These are phyloP conservation scores for Trichophyton benhamiae DNA, from an alignment of 2,329 filamentous ascomycete species.

Conservation along the genomic window DNA sequence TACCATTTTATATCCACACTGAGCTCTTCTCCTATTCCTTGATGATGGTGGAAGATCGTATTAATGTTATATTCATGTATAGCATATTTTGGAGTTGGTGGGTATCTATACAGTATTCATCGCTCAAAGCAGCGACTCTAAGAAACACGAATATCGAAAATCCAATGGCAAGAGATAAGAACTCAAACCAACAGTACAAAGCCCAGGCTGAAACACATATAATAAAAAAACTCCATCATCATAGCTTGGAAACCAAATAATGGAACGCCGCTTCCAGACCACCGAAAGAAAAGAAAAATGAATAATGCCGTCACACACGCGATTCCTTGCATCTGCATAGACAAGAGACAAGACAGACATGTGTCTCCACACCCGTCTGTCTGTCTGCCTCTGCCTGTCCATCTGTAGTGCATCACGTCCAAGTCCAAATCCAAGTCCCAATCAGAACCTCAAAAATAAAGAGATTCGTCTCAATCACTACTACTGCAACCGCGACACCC, in stretches of 20 bases:
- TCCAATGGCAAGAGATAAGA: neutral
- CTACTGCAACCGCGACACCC: slow-evolving; percentile 86
- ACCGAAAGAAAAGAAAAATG: neutral
- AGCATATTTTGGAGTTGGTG: neutral
- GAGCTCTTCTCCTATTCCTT: neutral
- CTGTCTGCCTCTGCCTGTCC: neutral
- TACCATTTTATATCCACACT: neutral
- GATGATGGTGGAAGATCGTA: neutral
- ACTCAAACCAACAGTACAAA: neutral
- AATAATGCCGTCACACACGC: neutral
- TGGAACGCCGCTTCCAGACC: neutral
- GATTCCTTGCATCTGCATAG: neutral
- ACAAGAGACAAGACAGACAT: too few species aligned
- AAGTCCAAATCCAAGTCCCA: neutral
- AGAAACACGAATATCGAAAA: neutral
- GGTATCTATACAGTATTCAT: neutral
- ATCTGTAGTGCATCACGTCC: neutral
- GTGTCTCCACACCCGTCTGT: neutral
- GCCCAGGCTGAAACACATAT: neutral
- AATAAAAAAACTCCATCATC: neutral
- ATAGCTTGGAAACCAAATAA: neutral
- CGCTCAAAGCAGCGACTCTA: neutral
- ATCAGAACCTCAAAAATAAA: neutral
- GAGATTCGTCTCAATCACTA: slow-evolving; percentile 47
- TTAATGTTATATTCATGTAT: neutral